Base-by-base conservation (phyloP, 768 basidiomycete species). In the Hericium alpestre region DNA sequence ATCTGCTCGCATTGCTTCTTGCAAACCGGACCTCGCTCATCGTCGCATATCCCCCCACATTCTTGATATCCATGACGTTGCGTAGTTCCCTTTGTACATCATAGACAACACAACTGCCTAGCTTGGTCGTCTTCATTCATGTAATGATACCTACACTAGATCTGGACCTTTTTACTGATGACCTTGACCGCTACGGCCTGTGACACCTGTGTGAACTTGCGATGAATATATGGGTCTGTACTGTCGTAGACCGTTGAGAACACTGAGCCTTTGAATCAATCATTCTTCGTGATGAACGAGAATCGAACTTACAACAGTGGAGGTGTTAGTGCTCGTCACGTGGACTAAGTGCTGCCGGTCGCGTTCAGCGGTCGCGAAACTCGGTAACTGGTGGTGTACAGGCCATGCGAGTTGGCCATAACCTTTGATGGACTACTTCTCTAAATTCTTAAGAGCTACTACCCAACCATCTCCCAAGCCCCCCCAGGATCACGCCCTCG, bases 371-470 rank as follows among this genome's bases (percentile, higher is more conserved):
- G 43, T 46, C 20, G 43, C 16, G 43, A 46, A 46, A 46, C n/a
- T 15, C 20, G 43, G 43, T 20, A 18, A 46, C 6, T 46, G 43
- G 2, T 20, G 20, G 43, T 46, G 7, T 20, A 32, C 32, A 32
- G 32, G 32, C 32, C 32, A 32, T 32, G 32, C 18, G 38, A 22
- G 10, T 18, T 27, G 37, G 37, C 63, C 55, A 59, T 23, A 23
- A 11, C 27, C 39, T 9, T 25, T 6, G 32, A 90, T 90, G 88
- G 87, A 90, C 64, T 92, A 91, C 69, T 92, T 93, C 66, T 86
- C 87, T 54, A 90, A 88, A 66, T 90, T 91, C 65, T 73, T 92
- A 54, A 71, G 66, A 66, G 74, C 71, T 64, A 73, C 65, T 58
- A 74, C 58, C 70, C 82, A 72, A 60, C 74, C 64, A 23, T 69